These are phyloP conservation scores for Boletus patriciae DNA, from an alignment of 768 basidiomycete genomes.

Conservation along the genomic window DNA sequence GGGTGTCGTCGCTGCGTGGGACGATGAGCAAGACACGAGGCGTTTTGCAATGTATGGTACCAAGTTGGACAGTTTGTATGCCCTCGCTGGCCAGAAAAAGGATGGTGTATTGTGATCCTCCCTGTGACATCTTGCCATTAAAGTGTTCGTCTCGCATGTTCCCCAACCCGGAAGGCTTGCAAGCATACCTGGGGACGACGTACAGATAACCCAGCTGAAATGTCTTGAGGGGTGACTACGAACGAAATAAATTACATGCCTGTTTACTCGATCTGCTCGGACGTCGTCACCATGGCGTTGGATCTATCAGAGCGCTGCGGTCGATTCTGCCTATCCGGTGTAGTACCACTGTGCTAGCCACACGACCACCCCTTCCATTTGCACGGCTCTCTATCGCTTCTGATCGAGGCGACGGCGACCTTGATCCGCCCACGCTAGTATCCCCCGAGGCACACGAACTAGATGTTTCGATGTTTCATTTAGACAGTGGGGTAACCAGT, in stretches of 20 bases:
- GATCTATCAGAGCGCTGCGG: no score
- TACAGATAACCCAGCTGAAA: not conserved
- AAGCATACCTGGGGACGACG: not conserved
- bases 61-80: constrained; percentile 31
- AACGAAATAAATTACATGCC: no score
- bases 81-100: constrained; percentile 7
- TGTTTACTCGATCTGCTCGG: no score
- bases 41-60: constrained; percentile 28
- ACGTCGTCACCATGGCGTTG: no score
- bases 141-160: not conserved
- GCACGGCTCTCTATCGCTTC: no score
- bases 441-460: no score
- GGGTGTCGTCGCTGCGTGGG: constrained; percentile 24
- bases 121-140: not conserved
- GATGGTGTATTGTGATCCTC: not conserved
- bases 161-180: not conserved
- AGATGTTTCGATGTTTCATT: not conserved
- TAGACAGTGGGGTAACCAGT: constrained; percentile 2
- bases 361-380: no score
- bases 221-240: not conserved
- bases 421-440: no score
- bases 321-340: no score
- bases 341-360: no score
- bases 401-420: no score
- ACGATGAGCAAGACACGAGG: constrained; percentile 28